A percentile compares a stretch with the other conserved stretches of the same genome.
These are phyloP conservation scores for Dactylellina cionopaga DNA, from an alignment of 2,329 filamentous ascomycete genomes.

Conservation along the genomic window DNA sequence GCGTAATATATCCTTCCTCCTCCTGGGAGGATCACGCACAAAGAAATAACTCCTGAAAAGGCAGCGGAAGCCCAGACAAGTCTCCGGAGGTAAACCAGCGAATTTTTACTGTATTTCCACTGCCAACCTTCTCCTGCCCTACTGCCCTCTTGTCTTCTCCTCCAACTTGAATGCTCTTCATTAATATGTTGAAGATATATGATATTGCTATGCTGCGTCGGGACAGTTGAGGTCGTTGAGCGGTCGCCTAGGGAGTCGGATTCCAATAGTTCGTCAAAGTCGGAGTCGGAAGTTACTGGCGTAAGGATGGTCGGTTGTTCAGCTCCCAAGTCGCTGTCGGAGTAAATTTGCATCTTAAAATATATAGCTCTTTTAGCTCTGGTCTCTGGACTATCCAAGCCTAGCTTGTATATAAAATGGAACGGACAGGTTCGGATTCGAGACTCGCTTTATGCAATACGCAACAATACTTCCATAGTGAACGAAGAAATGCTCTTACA, in stretches of 20 bases:
- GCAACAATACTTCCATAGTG: too few relatives aligned
- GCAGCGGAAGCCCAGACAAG: conserved; percentile 11
- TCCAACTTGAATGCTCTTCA: not conserved
- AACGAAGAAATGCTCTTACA: too few relatives aligned
- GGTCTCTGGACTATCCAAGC: not conserved
- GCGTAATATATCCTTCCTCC: not conserved
- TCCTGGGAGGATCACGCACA: not conserved
- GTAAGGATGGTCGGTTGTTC: conserved; percentile 27
- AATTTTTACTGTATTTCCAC: not conserved
- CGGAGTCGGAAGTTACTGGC: conserved; percentile 34
- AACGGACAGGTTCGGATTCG: too few relatives aligned
- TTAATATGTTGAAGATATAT: conserved; percentile 13
- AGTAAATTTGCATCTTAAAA: conserved; percentile 24
- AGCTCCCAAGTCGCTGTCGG: conserved; percentile 18
- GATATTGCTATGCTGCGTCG: conserved; percentile 16
- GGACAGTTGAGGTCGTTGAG: conserved; percentile 42
- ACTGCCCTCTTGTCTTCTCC: not conserved
- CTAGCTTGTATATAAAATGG: not conserved
- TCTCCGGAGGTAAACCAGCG: not conserved
- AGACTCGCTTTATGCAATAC: too few relatives aligned
- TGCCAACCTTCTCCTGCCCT: not conserved
- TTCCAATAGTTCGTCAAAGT: conserved; percentile 43
- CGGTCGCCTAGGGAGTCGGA: conserved; percentile 46
- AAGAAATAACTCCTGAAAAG: conserved; percentile 6
- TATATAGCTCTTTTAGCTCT: not conserved